These are phyloP conservation scores for Capronia coronata DNA, from an alignment of 2,329 filamentous ascomycete genomes.

Conservation along the genomic window DNA sequence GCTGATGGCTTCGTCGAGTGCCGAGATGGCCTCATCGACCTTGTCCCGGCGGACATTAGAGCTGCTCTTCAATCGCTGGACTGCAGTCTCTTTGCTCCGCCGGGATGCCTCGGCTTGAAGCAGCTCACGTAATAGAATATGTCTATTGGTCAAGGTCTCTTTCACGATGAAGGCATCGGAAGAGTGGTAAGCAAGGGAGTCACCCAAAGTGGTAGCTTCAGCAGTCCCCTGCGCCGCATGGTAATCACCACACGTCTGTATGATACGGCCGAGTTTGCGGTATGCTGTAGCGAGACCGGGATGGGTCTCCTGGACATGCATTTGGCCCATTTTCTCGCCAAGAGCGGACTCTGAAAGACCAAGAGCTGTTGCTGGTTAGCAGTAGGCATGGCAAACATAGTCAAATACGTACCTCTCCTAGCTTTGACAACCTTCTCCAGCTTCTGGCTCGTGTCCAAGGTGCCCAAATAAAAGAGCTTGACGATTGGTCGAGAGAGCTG, in stretches of 20 bases:
- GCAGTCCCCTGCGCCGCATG: constrained; percentile 95
- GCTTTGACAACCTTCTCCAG: constrained; percentile 90
- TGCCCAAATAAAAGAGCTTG: constrained; percentile 89
- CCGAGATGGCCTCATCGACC: constrained; percentile 91
- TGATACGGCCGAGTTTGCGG: constrained; percentile 85
- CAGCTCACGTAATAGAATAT: constrained; percentile 90
- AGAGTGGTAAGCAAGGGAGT: constrained; percentile 90
- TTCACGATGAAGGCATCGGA: constrained; percentile 97
- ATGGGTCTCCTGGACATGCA: constrained; percentile 87
- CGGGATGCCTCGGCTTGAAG: constrained; percentile 83
- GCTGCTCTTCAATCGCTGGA: constrained; percentile 79
- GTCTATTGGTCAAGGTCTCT: constrained; percentile 93
- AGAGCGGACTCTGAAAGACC: constrained; percentile 90
- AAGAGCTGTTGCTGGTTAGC: constrained; percentile 54
- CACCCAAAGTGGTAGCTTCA: constrained; percentile 88
- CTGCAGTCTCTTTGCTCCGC: constrained; percentile 73
- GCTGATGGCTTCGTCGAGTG: constrained; percentile 78
- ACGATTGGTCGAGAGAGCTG: constrained; percentile 83
- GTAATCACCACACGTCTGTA: constrained; percentile 89
- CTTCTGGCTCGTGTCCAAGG: constrained; percentile 97
- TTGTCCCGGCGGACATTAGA: constrained; percentile 87
- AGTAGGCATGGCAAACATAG: not conserved
- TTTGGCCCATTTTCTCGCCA: constrained; percentile 77
- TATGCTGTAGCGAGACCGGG: constrained; percentile 82
- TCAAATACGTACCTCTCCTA: constrained; percentile 62